Evolutionary conservation across 225 moss, liverwort and hornwort genomes (phyloP), one percentile per base, ranked within the genome.

Genomic region (Antitrichia curtipendula): DNA sequence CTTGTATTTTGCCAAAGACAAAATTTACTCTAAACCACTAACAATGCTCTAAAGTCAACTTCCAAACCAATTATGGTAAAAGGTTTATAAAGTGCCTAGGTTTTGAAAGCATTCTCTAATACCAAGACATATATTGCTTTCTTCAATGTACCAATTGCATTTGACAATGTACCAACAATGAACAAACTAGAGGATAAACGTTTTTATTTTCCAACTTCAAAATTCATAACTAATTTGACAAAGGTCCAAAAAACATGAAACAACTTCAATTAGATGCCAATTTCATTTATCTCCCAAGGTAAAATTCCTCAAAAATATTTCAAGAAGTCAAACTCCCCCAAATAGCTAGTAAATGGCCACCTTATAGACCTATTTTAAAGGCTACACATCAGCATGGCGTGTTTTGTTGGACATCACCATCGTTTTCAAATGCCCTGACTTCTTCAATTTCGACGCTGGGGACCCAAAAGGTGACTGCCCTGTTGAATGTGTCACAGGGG

Each of bases 21-120:
- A 45, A 31, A 2, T 74, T 4, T 19, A n/a, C 0, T 45, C 4
- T 31, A 31, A 0, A 32, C 20, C 2, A 31, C 0, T 20, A 8
- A 49, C 0, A 0, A 47, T 31, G 11, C 7, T 47, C 0, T 29
- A 10, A 49, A 31, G 13, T 12, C 32, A 74, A 6, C 10, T 2
- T 29, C 2, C 1, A 0, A 4, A 72, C 16, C 17, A 28, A 45
- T 5, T 40, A 40, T 23, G 12, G 7, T 69, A 68, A 40, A 66
- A 16, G 43, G 72, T 16, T 72, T 0, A 10, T 17, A 45, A 45
- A 29, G 2, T 43, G 3, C 1, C 8, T 71, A 43, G 8, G 5
- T 28, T 45, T 28, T 45, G 28, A 72, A 72, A 28, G 16, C 6
- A 10, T 23, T 16, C 0, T 27, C 9, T 27, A 63, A 34, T 1